Base-by-base conservation (phyloP, 148 eudicot species). In the Chenopodium quinoa region DNA sequence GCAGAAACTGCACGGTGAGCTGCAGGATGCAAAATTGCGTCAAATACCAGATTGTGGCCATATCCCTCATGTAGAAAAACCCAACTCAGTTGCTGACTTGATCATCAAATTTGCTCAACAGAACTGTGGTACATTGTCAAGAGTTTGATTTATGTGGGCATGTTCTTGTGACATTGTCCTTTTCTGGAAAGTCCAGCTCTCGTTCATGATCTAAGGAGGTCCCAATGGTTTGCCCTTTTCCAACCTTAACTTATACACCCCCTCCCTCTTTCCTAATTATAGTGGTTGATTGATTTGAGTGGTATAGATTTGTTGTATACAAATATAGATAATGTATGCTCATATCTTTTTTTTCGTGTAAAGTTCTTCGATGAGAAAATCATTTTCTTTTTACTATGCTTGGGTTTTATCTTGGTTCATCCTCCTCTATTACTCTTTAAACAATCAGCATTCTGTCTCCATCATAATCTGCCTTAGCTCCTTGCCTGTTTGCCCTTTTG, bases 31-130 rank as follows among this genome's bases (percentile, higher is more conserved):
- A 29, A 90, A 78, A 25, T 46, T 96, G 67, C 93, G 92, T 63
- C 95, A 85, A 87, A 89, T 95, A 79, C 89, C 94, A 76, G 94
- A 91, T 37, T 96, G 98, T 77, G 99, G 99, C 46, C 99, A 96
- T 82, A 80, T 96, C 76, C 99, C 99, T 16, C 99, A 96, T 37
- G 97, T 96, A 22, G 97, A 96, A 81, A 92, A 89, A 81, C 98
- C 99, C 2, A 79, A 60, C 16, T 83, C 83, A 48, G 92, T 88
- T 48, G 88, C 93, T 23, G 85, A 90, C 71, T 80, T 96, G 78
- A 93, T 96, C 16, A 29, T 71, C 67, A 85, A 91, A 60, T 96
- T 96, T 84, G 84, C 85, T 62, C 84, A 70, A 81, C 52, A 71
- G 40, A 80, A 65, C 0, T 52, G 68, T 48, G 78, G 20, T 73